Evolutionary conservation across 495 filamentous ascomycete species (phyloP), one percentile per base, ranked within the genome.

Genomic region (Neurospora sp.): DNA sequence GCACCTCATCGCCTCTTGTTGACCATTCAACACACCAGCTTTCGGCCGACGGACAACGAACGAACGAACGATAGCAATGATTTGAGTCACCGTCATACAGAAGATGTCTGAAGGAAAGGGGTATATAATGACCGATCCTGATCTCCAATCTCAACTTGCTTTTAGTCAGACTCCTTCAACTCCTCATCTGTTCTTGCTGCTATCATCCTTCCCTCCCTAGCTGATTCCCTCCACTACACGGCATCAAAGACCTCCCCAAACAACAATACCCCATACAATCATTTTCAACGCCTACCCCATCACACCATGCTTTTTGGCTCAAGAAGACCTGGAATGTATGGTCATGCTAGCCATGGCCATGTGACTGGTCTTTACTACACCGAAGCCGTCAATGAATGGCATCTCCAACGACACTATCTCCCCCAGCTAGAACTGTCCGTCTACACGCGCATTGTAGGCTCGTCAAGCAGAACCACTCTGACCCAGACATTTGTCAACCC

Each of bases 401-500:
- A 16, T 31, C n/a, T 27, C n/a, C 40, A 71, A 31, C 27, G 35
- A 2, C 76, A 74, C 39, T 89, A 88, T 74, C 84, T 92, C 9
- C 89, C 90, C 9, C 86, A 87, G 27, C 77, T 90, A 5, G 78
- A 82, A 4, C 80, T 89, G 59, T 74, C 83, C 38, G 84, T 83
- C 23, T 85, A 90, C 66, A 82, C 88, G 23, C 83, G 83, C 11
- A 86, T 92, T 71, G 77, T 88, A 18, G 84, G 87, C 7, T 84
- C 84, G 14, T 85, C 86, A 40, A 89, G 88, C 4, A 84, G 86
- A 11, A 91, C 90, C 18, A 77, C 79, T 4, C 83, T 93, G 38
- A 90, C 83, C 0, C 90, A 93, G 77, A 88, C 84, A 5, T 92
- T 90, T 74, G 77, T 80, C 71, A 91, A 90, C 74, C 84, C 88